phyloP scores from a whole-genome alignment of 345 rosid species.

The Lepidium aucheri region DNA sequence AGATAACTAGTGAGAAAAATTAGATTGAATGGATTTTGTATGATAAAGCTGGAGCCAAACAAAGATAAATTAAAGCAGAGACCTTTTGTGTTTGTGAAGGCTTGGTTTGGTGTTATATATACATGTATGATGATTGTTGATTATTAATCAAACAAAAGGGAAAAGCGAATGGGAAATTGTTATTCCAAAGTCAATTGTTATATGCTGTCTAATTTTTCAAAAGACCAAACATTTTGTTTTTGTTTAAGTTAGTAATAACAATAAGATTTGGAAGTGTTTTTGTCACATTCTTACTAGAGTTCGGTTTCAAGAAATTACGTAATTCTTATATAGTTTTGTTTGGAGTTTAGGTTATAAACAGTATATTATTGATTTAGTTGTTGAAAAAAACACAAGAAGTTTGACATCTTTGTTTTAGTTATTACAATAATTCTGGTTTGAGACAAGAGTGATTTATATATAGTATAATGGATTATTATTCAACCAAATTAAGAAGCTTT shows the following conservation, averaged over 20 bases:
- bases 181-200: neutral
- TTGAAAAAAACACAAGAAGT: too few relatives aligned
- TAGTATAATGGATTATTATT: too few relatives aligned
- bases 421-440: neutral
- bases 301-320: too few relatives aligned
- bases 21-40: neutral
- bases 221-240: neutral
- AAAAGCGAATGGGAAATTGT: neutral
- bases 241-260: conserved; percentile 6
- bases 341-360: too few relatives aligned
- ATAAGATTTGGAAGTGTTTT: neutral
- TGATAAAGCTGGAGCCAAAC: conserved; percentile 10
- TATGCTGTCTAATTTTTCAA: neutral
- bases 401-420: too few relatives aligned
- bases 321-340: too few relatives aligned
- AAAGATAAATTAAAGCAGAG: conserved; percentile 10
- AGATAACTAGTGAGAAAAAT: neutral
- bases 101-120: neutral
- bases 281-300: too few relatives aligned
- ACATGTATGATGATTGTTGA: neutral
- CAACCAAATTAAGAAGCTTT: too few relatives aligned
- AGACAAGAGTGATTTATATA: neutral
- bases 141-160: neutral
- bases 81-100: conserved; percentile 31
- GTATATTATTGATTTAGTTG: too few relatives aligned